Conservation (phyloP, 768 basidiomycete genomes). For the Xerocomus potaroensis region DNA sequence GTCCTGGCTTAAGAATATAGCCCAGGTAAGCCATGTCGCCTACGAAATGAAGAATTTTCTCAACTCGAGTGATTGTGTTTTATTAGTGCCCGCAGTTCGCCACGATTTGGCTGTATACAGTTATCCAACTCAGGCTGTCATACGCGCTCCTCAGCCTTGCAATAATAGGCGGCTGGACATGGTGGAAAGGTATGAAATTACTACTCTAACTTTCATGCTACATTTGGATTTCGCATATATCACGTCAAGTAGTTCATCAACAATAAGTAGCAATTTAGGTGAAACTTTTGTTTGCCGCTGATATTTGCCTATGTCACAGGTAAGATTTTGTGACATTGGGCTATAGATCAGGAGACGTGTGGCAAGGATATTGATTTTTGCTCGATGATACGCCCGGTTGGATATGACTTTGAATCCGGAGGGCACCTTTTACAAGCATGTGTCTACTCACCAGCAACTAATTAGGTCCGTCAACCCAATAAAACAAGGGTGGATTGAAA, state of each 20-base stretch:
- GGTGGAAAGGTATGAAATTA: constrained; percentile 59
- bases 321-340: not conserved
- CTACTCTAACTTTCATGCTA: constrained; percentile 19
- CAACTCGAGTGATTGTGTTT: constrained; percentile 3
- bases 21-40: constrained; percentile 48
- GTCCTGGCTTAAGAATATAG: constrained; percentile 70
- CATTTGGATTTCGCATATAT: not conserved
- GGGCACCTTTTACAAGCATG: constrained; percentile 79
- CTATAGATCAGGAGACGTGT: not conserved
- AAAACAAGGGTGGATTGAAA: not conserved
- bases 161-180: constrained; percentile 51
- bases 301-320: constrained; percentile 1
- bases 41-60: not conserved
- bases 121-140: constrained; percentile 64
- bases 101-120: constrained; percentile 73
- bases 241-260: too few relatives aligned
- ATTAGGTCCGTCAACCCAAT: not conserved
- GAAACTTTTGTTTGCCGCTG: constrained; percentile 10
- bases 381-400: constrained; percentile 76
- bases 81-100: constrained; percentile 69
- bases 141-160: constrained; percentile 56
- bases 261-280: too few relatives aligned
- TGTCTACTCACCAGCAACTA: not conserved
- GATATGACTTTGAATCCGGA: constrained; percentile 54
- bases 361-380: constrained; percentile 41